phyloP scores from a whole-genome alignment of 805 yeast species.

The Starmerella geochares region DNA sequence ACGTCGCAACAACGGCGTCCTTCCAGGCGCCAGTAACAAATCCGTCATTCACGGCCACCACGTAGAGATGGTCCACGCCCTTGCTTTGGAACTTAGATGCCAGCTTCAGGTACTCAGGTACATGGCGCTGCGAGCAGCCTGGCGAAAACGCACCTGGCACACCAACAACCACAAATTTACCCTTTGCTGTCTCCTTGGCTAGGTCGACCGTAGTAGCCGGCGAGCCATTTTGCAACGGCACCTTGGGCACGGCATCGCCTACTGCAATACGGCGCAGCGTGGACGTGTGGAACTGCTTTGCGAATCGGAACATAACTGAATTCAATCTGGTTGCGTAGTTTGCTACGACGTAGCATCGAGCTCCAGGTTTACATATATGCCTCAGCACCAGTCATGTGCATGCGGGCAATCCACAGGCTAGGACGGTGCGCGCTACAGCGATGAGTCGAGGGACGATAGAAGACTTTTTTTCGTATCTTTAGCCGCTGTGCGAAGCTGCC shows the following conservation, averaged over 20 bases:
- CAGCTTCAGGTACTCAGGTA: conserved; percentile 59
- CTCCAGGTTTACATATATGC: background rate
- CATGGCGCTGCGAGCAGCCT: conserved; percentile 60
- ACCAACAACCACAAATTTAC: conserved; percentile 48
- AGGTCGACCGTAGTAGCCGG: conserved; percentile 56
- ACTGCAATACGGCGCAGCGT: conserved; percentile 36
- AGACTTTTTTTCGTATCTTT: too few species aligned
- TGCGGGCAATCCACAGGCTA: too few species aligned
- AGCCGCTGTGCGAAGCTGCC: too few species aligned
- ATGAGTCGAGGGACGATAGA: too few species aligned
- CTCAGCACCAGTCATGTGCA: conserved; percentile 2
- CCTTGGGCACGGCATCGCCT: conserved; percentile 56
- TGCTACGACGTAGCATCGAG: background rate
- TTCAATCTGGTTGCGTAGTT: background rate
- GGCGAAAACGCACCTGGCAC: conserved; percentile 77
- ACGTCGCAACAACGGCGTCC: conserved; percentile 30
- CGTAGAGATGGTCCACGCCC: conserved; percentile 54
- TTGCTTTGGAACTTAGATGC: conserved; percentile 46
- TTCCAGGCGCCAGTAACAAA: conserved; percentile 81
- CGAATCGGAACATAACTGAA: conserved; percentile 1
- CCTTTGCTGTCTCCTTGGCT: conserved; percentile 38
- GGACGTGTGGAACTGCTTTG: conserved; percentile 21
- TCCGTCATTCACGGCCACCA: conserved; percentile 76
- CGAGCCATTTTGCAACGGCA: conserved; percentile 45
- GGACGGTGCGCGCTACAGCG: too few species aligned